Evolutionary conservation across 176 grass and related monocot species (phyloP).

Genomic region (Saccharum spontaneum): DNA sequence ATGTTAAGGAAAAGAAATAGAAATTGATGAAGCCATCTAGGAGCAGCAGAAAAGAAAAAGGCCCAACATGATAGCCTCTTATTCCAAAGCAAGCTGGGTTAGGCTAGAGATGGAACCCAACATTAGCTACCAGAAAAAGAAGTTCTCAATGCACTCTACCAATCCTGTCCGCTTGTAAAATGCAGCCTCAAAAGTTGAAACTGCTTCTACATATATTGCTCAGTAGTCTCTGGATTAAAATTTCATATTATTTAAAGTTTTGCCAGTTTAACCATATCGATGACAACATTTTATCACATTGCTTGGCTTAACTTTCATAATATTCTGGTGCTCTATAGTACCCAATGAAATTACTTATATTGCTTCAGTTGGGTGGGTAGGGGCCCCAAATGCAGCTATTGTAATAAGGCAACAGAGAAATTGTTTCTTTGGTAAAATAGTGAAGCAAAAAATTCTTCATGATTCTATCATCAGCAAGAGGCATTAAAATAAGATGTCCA

Average conservation of each 20-base stretch:
- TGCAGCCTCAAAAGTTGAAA: constrained; percentile 2
- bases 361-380: not conserved
- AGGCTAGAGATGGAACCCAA: not conserved
- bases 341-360: not conserved
- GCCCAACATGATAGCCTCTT: not conserved
- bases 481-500: not conserved
- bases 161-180: not conserved
- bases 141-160: not conserved
- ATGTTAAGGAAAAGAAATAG: not conserved
- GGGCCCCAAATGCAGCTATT: not conserved
- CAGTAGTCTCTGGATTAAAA: not conserved
- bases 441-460: not conserved
- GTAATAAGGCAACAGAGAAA: not conserved
- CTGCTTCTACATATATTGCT: not conserved
- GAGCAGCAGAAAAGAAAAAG: not conserved
- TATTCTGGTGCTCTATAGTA: not conserved
- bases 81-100: not conserved
- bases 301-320: not conserved
- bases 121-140: not conserved
- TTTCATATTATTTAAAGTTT: not conserved
- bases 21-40: not conserved
- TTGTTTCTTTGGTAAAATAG: not conserved
- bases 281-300: not conserved
- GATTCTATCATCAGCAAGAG: not conserved
- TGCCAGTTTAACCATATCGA: not conserved